Evolutionary conservation across 2,329 filamentous ascomycete species (phyloP).

Genomic region (Chrysosporium keratinophilum): DNA sequence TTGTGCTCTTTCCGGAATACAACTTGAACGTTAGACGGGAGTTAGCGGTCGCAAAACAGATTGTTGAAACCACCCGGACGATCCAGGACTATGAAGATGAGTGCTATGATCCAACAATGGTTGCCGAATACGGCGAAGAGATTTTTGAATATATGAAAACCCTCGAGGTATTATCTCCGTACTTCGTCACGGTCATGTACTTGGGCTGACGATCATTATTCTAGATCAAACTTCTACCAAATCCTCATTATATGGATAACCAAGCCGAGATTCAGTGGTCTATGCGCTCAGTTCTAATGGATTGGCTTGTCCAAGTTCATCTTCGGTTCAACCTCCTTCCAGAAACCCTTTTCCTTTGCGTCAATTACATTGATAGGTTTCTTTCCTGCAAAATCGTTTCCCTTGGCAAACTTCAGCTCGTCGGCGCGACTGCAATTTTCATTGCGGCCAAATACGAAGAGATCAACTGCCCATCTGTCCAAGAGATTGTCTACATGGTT

Average conservation of each 20-base stretch:
- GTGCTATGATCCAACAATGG: constrained; percentile 90
- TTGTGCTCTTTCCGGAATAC: constrained; percentile 61
- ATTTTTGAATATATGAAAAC: constrained; percentile 88
- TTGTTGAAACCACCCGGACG: constrained; percentile 57
- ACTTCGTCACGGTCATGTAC: neutral
- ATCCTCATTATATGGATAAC: constrained; percentile 89
- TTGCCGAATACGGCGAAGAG: constrained; percentile 89
- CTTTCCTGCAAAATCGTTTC: constrained; percentile 91
- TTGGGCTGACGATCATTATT: neutral
- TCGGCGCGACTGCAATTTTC: constrained; percentile 90
- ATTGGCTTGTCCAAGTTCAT: constrained; percentile 96
- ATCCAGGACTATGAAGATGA: constrained; percentile 72
- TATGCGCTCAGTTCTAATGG: constrained; percentile 93
- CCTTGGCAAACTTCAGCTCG: constrained; percentile 85
- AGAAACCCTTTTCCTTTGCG: constrained; percentile 86
- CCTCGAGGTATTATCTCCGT: constrained; percentile 62
- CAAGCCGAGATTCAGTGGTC: constrained; percentile 99
- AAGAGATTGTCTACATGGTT: constrained; percentile 97
- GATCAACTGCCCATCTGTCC: constrained; percentile 90
- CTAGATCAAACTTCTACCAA: constrained; percentile 70
- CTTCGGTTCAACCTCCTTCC: constrained; percentile 80
- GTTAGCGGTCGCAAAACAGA: constrained; percentile 54
- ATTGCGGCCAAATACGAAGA: constrained; percentile 97
- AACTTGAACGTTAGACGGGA: constrained; percentile 61
- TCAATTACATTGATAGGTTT: constrained; percentile 97